Conservation (phyloP, 257 asterid species). For the Salvia rosmarinus region DNA sequence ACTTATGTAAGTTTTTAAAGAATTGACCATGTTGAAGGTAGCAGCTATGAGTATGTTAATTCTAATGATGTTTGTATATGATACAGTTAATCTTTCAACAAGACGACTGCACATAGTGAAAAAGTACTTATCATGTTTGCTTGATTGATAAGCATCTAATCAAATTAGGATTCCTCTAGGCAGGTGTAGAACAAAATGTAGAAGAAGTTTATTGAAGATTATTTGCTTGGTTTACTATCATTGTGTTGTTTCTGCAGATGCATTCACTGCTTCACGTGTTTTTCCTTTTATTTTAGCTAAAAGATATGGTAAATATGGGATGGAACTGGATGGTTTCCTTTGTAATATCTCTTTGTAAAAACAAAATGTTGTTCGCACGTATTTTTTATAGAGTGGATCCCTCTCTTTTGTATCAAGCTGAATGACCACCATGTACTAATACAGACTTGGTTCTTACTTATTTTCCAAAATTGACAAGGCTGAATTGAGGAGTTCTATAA, state of each 20-base stretch:
- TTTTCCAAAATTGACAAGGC: background rate
- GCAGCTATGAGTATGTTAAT: background rate
- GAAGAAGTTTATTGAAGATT: conserved; percentile 7
- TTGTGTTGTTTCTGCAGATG: conserved; percentile 5
- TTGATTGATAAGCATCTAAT: background rate
- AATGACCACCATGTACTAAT: background rate
- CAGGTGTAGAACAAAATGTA: background rate
- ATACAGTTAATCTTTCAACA: conserved; percentile 3
- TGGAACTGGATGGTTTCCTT: conserved; percentile 18
- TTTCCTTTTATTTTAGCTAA: conserved; percentile 5
- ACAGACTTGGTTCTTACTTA: too few relatives aligned
- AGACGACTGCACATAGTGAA: background rate
- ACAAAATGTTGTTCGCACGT: background rate
- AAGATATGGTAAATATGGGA: background rate
- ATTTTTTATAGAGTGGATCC: conserved; percentile 9
- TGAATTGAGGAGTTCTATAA: conserved; percentile 2
- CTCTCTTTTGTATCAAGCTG: conserved; percentile 6
- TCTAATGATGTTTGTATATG: conserved; percentile 7
- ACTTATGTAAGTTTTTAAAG: background rate
- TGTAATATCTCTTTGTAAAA: conserved; percentile 6
- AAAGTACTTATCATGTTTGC: background rate
- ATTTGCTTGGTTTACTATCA: background rate
- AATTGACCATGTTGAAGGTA: conserved; percentile 13
- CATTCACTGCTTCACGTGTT: background rate
- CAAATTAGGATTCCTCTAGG: conserved; percentile 1